A percentile compares a stretch with the other conserved stretches of the same genome.
These are phyloP conservation scores for Xylaria sp. DNA, from an alignment of 2,329 filamentous ascomycete species.

Conservation along the genomic window DNA sequence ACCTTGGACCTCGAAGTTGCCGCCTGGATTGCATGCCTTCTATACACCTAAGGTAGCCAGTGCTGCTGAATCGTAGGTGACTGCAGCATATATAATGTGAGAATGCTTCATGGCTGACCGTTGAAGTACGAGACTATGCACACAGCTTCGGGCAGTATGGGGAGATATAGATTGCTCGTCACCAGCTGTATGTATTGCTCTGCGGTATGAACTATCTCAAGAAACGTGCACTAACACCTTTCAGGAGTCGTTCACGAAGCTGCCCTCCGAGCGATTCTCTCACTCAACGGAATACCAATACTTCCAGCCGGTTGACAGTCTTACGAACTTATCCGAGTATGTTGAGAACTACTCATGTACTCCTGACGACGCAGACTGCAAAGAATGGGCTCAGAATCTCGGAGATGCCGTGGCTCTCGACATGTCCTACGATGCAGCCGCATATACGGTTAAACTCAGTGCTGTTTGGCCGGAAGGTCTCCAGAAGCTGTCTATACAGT, in stretches of 20 bases:
- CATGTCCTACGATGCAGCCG: constrained; percentile 62
- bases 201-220: background rate
- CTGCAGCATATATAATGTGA: background rate
- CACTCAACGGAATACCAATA: constrained; percentile 64
- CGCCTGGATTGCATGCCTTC: constrained; percentile 77
- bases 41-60: constrained; percentile 53
- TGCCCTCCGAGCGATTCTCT: constrained; percentile 52
- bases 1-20: constrained; percentile 68
- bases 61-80: constrained; percentile 24
- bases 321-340: constrained; percentile 51
- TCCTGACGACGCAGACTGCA: constrained; percentile 24
- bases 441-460: constrained; percentile 59
- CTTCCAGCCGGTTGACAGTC: constrained; percentile 57
- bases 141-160: constrained; percentile 30
- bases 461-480: constrained; percentile 54
- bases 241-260: constrained; percentile 56
- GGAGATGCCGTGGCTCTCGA: constrained; percentile 55
- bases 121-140: constrained; percentile 30
- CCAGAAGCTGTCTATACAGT: constrained; percentile 38
- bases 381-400: constrained; percentile 22
- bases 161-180: constrained; percentile 34
- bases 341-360: constrained; percentile 38
- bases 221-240: constrained; percentile 37
- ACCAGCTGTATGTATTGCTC: constrained; percentile 28
- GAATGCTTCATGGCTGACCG: constrained; percentile 8